Evolutionary conservation across 1,284 basidiomycete genomes (phyloP).

Genomic region (Peniophora sp.): DNA sequence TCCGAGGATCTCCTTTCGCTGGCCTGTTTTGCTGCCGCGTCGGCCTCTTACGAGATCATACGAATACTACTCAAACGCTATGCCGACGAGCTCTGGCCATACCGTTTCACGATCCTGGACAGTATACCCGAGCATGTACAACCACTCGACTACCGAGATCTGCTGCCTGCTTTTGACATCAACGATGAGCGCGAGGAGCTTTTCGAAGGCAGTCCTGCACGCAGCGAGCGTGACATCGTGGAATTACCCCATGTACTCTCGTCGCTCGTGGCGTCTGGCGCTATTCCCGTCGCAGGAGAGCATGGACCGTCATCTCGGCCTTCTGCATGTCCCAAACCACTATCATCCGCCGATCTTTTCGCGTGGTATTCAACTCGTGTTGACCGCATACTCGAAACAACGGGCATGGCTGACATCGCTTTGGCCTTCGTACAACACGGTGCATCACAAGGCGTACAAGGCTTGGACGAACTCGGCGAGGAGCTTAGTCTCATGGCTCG

Average conservation of each 20-base stretch:
- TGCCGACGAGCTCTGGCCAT: slow-evolving; percentile 50
- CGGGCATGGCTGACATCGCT: slow-evolving; percentile 75
- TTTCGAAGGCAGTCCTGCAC: slow-evolving; percentile 30
- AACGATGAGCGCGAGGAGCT: slow-evolving; percentile 35
- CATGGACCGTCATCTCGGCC: background rate
- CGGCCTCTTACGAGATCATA: slow-evolving; percentile 51
- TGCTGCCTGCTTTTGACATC: slow-evolving; percentile 60
- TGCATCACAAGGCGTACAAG: slow-evolving; percentile 71
- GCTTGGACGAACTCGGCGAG: slow-evolving; percentile 80
- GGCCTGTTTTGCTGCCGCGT: slow-evolving; percentile 60
- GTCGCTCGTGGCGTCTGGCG: slow-evolving; percentile 26
- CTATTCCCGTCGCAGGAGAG: slow-evolving; percentile 9
- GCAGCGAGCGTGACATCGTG: slow-evolving; percentile 46
- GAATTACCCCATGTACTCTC: slow-evolving; percentile 37
- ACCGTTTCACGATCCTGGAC: slow-evolving; percentile 63
- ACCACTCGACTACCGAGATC: slow-evolving; percentile 49
- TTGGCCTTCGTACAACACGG: slow-evolving; percentile 79
- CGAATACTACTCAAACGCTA: slow-evolving; percentile 54
- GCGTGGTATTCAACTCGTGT: slow-evolving; percentile 72
- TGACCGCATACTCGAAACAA: slow-evolving; percentile 49
- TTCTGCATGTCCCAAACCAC: slow-evolving; percentile 2
- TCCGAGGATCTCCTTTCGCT: slow-evolving; percentile 45
- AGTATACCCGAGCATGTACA: slow-evolving; percentile 66
- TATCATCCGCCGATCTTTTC: slow-evolving; percentile 37
- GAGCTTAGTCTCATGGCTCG: slow-evolving; percentile 81